These are phyloP conservation scores for Millerozyma miso DNA, from an alignment of 805 yeast genomes.

Conservation along the genomic window DNA sequence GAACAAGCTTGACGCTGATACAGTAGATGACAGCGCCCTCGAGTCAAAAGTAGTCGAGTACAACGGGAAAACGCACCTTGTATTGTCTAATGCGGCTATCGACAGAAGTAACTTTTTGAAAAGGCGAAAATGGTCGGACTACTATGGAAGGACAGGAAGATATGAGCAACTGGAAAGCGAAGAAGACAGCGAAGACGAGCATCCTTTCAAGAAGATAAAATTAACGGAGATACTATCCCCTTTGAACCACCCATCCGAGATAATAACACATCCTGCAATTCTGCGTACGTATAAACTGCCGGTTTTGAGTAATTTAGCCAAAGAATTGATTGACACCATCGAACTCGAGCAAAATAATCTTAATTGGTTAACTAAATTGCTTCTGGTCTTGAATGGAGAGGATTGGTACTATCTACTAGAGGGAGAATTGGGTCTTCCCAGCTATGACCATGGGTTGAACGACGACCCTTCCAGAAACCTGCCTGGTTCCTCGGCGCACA, in stretches of 20 bases:
- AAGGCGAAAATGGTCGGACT: conserved; percentile 36
- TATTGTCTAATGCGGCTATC: conserved; percentile 32
- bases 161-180: conserved; percentile 13
- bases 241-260: conserved; percentile 73
- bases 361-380: conserved; percentile 62
- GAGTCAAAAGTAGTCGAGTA: conserved; percentile 36
- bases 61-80: conserved; percentile 31
- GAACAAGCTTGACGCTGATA: conserved; percentile 18
- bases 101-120: conserved; percentile 22
- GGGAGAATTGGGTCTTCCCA: conserved; percentile 59
- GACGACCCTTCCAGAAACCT: conserved; percentile 13
- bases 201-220: conserved; percentile 27
- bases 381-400: conserved; percentile 83
- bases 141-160: conserved; percentile 14
- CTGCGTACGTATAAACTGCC: conserved; percentile 57
- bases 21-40: conserved; percentile 17
- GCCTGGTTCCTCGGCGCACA: conserved; percentile 5
- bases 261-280: conserved; percentile 66
- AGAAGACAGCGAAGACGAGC: conserved; percentile 16
- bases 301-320: conserved; percentile 54
- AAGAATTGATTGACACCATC: conserved; percentile 70
- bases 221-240: conserved; percentile 63
- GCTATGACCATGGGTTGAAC: conserved; percentile 60
- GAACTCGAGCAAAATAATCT: conserved; percentile 78
- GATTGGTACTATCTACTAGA: conserved; percentile 68